Base-by-base conservation (phyloP, 768 basidiomycete species). In the Naganishia antarctica region DNA sequence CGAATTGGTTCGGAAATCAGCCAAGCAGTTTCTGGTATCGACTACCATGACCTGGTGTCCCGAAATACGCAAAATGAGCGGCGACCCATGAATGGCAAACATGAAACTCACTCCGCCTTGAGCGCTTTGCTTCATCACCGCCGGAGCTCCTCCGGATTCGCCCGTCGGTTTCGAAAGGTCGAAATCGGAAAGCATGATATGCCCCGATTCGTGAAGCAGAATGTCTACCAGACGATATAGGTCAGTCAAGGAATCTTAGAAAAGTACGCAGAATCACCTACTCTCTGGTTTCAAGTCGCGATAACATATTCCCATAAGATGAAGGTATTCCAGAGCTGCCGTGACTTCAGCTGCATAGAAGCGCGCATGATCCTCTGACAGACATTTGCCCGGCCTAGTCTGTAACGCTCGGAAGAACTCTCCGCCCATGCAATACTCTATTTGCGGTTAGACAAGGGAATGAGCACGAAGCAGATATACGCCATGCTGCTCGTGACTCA, bases 131-230 rank as follows among this genome's bases (percentile, higher is more conserved):
- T 89, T 89, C 64, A 97, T 88, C 74, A 86, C 88, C 6, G 87
- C 89, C 28, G 93, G 92, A 71, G 89, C 84, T 60, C 88, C 87
- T 26, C 87, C 89, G 25, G 85, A 86, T 69, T 89, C 90, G 60
- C 83, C 87, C 41, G 90, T 91, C 76, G 94, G 92, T 77, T 98
- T 99, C 21, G 94, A 94, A 34, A 99, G 84, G 80, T 99, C 96
- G 79, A 99, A 99, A 79, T 99, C 96, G 48, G 96, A 98, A 72
- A 99, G 80, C 94, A 98, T 97, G 72, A 99, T 97, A 79, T 99
- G 96, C 18, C 96, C 96, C 12, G 92, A 91, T 75, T 96, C 89
- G 79, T 99, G 96, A 53, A 99, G 81, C 18, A 99, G 82, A 73
- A 99, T 99, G 78, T 99, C 96, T 99, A 74, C 11, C 5, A 6